Evolutionary conservation across 805 yeast species (phyloP).

Genomic region (Ogataea polymorpha): DNA sequence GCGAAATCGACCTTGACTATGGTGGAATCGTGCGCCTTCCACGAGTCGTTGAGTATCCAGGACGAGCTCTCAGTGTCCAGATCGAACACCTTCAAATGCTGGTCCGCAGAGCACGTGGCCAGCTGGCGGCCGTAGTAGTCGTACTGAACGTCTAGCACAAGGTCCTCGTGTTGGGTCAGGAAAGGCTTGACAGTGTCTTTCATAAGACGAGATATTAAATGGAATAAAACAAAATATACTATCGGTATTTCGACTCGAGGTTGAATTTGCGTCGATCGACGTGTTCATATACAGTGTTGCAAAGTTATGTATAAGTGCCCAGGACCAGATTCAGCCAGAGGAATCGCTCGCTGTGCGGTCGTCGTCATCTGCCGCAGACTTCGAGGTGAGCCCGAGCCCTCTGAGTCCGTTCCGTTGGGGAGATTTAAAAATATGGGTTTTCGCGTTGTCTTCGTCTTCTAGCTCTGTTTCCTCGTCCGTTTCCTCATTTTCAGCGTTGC

Average conservation of each 20-base stretch:
- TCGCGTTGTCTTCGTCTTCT: slow-evolving; percentile 14
- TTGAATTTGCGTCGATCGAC: slow-evolving; percentile 6
- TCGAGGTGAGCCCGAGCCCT: slow-evolving; percentile 17
- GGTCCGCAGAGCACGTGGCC: slow-evolving; percentile 95
- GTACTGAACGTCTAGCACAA: slow-evolving; percentile 85
- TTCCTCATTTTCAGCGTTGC: slow-evolving; percentile 3
- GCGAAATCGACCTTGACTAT: slow-evolving; percentile 88
- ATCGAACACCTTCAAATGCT: slow-evolving; percentile 86
- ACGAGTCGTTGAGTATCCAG: slow-evolving; percentile 84
- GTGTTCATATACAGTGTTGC: neutral
- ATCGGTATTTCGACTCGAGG: neutral
- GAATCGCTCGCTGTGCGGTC: slow-evolving; percentile 26
- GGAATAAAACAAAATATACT: slow-evolving; percentile 1
- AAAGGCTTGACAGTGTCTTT: slow-evolving; percentile 58
- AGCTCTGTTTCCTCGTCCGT: slow-evolving; percentile 21
- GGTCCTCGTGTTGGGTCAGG: slow-evolving; percentile 88
- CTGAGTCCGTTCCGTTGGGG: slow-evolving; percentile 7
- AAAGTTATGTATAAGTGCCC: slow-evolving; percentile 7
- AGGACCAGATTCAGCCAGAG: slow-evolving; percentile 13
- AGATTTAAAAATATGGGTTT: neutral
- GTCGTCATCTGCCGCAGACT: slow-evolving; percentile 21
- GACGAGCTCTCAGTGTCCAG: slow-evolving; percentile 59
- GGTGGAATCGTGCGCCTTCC: slow-evolving; percentile 94
- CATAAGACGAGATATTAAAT: slow-evolving; percentile 17
- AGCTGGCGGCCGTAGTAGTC: slow-evolving; percentile 90